Evolutionary conservation across 257 asterid species (phyloP).

Genomic region (Nemophila menziesii): DNA sequence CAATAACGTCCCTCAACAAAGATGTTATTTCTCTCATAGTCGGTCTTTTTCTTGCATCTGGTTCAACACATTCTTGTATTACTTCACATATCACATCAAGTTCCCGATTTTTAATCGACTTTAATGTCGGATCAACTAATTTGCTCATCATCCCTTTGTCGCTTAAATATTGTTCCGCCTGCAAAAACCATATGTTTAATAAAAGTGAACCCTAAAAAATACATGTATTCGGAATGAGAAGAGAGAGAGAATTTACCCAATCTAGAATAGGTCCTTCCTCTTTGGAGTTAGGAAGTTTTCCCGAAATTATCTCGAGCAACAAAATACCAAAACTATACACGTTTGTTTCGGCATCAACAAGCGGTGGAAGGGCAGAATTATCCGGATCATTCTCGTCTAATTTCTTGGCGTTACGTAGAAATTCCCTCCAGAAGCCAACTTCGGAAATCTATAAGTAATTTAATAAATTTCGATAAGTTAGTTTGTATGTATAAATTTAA

Average conservation of each 20-base stretch:
- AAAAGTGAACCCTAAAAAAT: background rate
- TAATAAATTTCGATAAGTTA: background rate
- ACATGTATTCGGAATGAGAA: too few species aligned
- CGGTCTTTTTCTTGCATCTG: conserved; percentile 43
- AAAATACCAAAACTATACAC: conserved; percentile 55
- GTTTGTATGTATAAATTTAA: background rate
- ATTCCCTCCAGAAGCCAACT: conserved; percentile 54
- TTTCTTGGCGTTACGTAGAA: conserved; percentile 33
- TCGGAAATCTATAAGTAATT: conserved; percentile 48
- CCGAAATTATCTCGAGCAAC: conserved; percentile 65
- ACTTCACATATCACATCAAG: conserved; percentile 49
- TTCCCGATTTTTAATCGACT: conserved; percentile 53
- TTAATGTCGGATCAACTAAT: conserved; percentile 56
- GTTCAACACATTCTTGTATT: conserved; percentile 48
- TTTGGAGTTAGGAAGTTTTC: conserved; percentile 48
- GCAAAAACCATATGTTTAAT: conserved; percentile 4
- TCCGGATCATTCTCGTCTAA: conserved; percentile 28
- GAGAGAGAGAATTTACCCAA: conserved; percentile 37
- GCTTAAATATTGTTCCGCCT: conserved; percentile 51
- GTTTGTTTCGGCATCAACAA: conserved; percentile 52
- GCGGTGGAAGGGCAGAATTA: conserved; percentile 35
- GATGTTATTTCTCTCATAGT: conserved; percentile 41
- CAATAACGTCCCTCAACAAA: conserved; percentile 36
- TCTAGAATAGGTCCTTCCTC: conserved; percentile 42
- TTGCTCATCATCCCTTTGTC: conserved; percentile 27